These are phyloP conservation scores for Chlorella variabilis DNA, from an alignment of 163 green algal species.

Conservation along the genomic window DNA sequence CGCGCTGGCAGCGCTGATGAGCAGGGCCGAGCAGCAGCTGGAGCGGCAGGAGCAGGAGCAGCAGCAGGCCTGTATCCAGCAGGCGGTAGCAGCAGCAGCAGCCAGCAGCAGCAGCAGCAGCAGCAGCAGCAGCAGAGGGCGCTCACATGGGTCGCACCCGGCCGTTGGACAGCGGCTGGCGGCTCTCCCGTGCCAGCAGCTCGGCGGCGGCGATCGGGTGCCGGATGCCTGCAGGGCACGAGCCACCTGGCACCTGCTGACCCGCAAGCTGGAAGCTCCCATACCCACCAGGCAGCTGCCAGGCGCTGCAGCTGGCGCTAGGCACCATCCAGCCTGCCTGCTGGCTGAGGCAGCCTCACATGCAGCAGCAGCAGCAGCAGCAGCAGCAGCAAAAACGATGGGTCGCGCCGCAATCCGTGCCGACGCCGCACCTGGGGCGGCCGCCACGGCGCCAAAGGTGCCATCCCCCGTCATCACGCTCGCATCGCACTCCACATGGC, in stretches of 20 bases:
- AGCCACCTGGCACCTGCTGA: too few relatives aligned
- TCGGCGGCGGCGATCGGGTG: constrained; percentile 65
- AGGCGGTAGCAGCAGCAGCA: neutral
- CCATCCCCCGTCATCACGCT: constrained; percentile 73
- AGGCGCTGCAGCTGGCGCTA: too few relatives aligned
- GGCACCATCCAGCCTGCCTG: too few relatives aligned
- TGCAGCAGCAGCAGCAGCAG: too few relatives aligned
- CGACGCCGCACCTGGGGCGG: constrained; percentile 57
- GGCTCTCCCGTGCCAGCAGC: constrained; percentile 54
- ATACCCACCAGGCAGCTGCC: too few relatives aligned
- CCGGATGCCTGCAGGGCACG: constrained; percentile 55
- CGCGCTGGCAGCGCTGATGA: too few relatives aligned
- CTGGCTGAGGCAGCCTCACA: too few relatives aligned
- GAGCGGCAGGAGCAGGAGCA: neutral
- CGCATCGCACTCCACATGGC: constrained; percentile 84
- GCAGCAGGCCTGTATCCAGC: neutral
- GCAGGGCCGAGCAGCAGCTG: neutral
- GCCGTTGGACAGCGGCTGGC: constrained; percentile 60
- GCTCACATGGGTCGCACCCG: constrained; percentile 75
- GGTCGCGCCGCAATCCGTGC: too few relatives aligned
- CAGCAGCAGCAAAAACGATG: too few relatives aligned
- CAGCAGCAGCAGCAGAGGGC: neutral
- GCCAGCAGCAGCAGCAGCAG: neutral
- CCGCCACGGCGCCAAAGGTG: constrained; percentile 69
- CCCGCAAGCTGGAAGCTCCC: too few relatives aligned